Percentiles rank a stretch among this genome's conserved stretches.
Evolutionary conservation across 2,329 filamentous ascomycete genomes (phyloP).

Genomic region (Xenosphaeropsis pyriputrescens): DNA sequence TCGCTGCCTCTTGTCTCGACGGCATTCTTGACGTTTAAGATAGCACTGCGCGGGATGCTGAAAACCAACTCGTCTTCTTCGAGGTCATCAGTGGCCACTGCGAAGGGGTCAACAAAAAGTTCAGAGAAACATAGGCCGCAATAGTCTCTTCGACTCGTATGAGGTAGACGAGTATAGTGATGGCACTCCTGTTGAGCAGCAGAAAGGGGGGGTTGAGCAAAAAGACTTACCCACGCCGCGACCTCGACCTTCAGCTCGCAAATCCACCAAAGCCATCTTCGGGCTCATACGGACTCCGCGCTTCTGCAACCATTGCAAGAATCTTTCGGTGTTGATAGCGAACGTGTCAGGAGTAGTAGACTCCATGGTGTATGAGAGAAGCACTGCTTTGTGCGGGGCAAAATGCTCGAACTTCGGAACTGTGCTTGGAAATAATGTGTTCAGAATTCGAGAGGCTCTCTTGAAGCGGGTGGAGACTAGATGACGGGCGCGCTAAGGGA

Average conservation of each 20-base stretch:
- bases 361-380: too few relatives aligned
- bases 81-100: slow-evolving; percentile 43
- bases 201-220: slow-evolving; percentile 5
- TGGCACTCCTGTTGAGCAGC: background rate
- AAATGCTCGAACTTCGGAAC: too few relatives aligned
- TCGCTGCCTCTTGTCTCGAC: slow-evolving; percentile 16
- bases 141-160: slow-evolving; percentile 3
- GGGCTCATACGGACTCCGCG: slow-evolving; percentile 36
- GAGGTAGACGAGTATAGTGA: slow-evolving; percentile 1
- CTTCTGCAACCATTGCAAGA: slow-evolving; percentile 39
- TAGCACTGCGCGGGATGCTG: slow-evolving; percentile 41
- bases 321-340: slow-evolving; percentile 29
- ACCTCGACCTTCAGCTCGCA: slow-evolving; percentile 38
- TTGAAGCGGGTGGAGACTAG: too few relatives aligned
- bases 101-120: slow-evolving; percentile 5
- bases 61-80: slow-evolving; percentile 49
- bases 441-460: too few relatives aligned
- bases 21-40: slow-evolving; percentile 46
- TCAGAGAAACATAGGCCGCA: slow-evolving; percentile 2
- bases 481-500: too few relatives aligned
- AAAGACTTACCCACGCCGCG: slow-evolving; percentile 44
- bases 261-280: slow-evolving; percentile 42
- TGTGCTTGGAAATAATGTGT: too few relatives aligned
- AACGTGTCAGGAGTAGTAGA: slow-evolving; percentile 18
- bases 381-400: too few relatives aligned